Evolutionary conservation across 2,329 filamentous ascomycete species (phyloP), one percentile per base, ranked within the genome.

Genomic region (Metarhizium anisopliae): DNA sequence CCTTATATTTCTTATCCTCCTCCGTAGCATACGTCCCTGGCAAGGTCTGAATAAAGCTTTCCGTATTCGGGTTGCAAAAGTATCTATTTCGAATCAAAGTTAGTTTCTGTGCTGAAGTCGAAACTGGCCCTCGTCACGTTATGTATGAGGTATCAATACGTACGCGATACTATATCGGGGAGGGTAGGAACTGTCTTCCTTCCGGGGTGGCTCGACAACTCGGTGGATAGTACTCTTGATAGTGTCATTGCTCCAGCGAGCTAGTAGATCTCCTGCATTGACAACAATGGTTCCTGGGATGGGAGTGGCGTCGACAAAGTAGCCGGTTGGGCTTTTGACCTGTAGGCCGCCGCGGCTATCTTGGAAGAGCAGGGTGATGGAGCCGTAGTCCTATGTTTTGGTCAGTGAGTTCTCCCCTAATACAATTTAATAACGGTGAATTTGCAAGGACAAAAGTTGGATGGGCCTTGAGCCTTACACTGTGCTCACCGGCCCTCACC

Each of bases 161-260:
- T 63, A 96, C 63, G 91, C 92, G 66, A 96, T 86, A 63, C 87
- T 93, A 67, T 96, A 96, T 43, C 88, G 78, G 0, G 90, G 78
- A 1, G 90, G 90, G 68, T 95, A 86, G 43, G 76, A 72, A 16
- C 77, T 78, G 7, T 72, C 73, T 3, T 73, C 75, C 4, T 77
- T 78, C 16, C 76, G 74, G 1, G 89, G 88, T 2, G 92, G 92
- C 72, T 96, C 89, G 5, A 96, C 89, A 1, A 96, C 92, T 11
- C 91, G 84, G 70, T 96, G 92, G 58, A 91, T 83, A 4, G 92
- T 96, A 67, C 88, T 93, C 74, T 88, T 91, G 73, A 96, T 95
- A 4, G 82, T 87, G 65, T 95, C 90, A 66, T 96, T 96, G 60
- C 87, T 90, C 92, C 91, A 96, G 53, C 91, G 78, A 1, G 89